Base-by-base conservation (phyloP, 1,139 yeast genomes). In the Kurtzmaniella natalensis region DNA sequence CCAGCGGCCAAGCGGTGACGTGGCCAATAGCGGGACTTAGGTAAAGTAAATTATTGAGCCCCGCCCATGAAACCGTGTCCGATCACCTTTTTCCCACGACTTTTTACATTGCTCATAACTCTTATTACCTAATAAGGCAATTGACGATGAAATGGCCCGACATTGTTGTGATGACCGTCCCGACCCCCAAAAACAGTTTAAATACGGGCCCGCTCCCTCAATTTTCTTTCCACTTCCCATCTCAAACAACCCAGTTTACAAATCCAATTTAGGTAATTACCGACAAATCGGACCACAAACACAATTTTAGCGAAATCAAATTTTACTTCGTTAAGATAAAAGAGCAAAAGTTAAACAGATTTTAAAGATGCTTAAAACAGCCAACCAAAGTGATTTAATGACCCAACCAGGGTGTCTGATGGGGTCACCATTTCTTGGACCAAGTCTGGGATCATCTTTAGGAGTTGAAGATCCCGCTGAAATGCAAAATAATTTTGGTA, bases 401-500 rank as follows among this genome's bases (percentile, higher is more conserved):
- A 17, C 29, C n/a, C 37, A 15, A 28, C 34, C 11, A 1, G 9
- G 15, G 17, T 16, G 17, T 25, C 26, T 16, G 25, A 21, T 21
- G 18, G n/a, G 14, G 10, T 25, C 20, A 19, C 29, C 26, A 9
- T 16, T 11, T 22, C 28, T 23, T n/a, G 28, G n/a, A 7, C 26
- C 19, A 28, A 11, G 24, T 8, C 23, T 18, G 18, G 19, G 25
- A 4, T 20, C 33, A 4, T 7, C 33, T 30, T 11, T 13, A 13
- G 17, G 14, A 17, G 34, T 19, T 10, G 39, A 31, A 13, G 34
- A 39, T n/a, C 32, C 27, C 16, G 32, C 28, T 18, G 25, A 34
- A 16, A 37, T 45, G 15, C 61, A 52, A 30, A 50, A 50, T 38
- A 42, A 50, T 24, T 54, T 64, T 31, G 61, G 61, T 10, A 36